Evolutionary conservation across 345 rosid species (phyloP).

Genomic region (Aethionema arabicum): DNA sequence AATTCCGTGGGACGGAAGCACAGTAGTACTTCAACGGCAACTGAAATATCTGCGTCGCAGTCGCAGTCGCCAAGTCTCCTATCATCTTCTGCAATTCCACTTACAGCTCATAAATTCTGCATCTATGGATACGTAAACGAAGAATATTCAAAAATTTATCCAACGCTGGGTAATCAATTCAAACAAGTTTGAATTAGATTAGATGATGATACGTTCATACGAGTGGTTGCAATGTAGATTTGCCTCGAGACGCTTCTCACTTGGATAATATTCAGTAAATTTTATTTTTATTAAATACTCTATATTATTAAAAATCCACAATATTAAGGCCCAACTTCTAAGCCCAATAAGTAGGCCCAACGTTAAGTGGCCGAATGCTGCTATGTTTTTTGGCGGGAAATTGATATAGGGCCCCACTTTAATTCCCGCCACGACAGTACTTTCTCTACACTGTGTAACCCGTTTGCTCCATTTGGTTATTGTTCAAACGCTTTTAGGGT

Average conservation of each 20-base stretch:
- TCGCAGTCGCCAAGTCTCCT: conserved; percentile 20
- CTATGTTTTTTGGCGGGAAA: conserved; percentile 29
- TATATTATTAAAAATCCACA: background rate
- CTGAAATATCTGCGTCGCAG: conserved; percentile 31
- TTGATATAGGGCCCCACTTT: conserved; percentile 12
- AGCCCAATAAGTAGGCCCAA: background rate
- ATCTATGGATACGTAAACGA: conserved; percentile 4
- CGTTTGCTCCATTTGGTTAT: background rate
- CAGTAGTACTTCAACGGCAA: conserved; percentile 30
- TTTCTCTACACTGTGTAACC: background rate
- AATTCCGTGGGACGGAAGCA: conserved; percentile 22
- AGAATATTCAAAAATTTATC: conserved; percentile 25
- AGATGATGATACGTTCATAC: conserved; percentile 11
- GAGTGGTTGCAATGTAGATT: conserved; percentile 19
- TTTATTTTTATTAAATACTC: conserved; percentile 1
- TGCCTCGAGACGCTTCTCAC: conserved; percentile 20
- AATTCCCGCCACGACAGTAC: conserved; percentile 36
- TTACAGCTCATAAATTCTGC: conserved; percentile 26
- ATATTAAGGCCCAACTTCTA: conserved; percentile 1
- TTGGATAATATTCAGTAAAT: conserved; percentile 21
- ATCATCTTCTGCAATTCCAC: background rate
- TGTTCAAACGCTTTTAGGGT: conserved; percentile 28
- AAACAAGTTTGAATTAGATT: background rate
- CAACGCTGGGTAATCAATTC: background rate
- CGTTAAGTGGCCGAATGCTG: too few relatives aligned